Base-by-base conservation (phyloP, 2,329 filamentous ascomycete species). In the Fusarium sp. region DNA sequence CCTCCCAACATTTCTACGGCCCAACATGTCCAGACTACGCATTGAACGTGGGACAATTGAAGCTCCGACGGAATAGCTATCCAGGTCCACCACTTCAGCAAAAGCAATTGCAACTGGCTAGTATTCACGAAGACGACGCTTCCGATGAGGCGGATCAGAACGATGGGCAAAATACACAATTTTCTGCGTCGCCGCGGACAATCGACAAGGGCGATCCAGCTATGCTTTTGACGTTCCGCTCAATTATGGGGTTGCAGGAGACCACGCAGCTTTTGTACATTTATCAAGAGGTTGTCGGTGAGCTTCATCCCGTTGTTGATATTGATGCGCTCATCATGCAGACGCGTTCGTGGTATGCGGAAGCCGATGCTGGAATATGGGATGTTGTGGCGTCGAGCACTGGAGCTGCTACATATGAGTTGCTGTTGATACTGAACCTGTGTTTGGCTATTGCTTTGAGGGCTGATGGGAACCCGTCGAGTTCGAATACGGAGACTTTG, bases 21-120 rank as follows among this genome's bases (percentile, higher is more conserved):
- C 76, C 77, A 14, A 78, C 77, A 7, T 77, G 73, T 38, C 77
- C 77, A 8, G 77, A 78, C 26, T 77, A 78, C 50, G 77, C 76
- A 9, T 54, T 78, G 13, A 77, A 76, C 30, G 70, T 76, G 5
- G 76, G 76, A 2, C 75, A 76, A 26, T 38, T 76, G 16, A 73
- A 75, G 13, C 56, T 76, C 12, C 56, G 67, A 3, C 64, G 71
- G 7, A 61, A 69, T 5, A 67, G 61, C 15, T n/a, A 5, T 2
- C 50, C 61, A 0, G 58, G 65, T 7, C 50, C 39, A 7, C 66
- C 66, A 9, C 38, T 71, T 0, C 69, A 71, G 3, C 63, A 72
- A 18, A 65, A 56, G 14, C 69, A 71, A 35, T 28, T 71, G 1
- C 69, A 71, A 15, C 64, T 71, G 15, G 69, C 69, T 2, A 72